Conservation (phyloP, 1,139 yeast genomes). For the Tardiomyces depauwii region DNA sequence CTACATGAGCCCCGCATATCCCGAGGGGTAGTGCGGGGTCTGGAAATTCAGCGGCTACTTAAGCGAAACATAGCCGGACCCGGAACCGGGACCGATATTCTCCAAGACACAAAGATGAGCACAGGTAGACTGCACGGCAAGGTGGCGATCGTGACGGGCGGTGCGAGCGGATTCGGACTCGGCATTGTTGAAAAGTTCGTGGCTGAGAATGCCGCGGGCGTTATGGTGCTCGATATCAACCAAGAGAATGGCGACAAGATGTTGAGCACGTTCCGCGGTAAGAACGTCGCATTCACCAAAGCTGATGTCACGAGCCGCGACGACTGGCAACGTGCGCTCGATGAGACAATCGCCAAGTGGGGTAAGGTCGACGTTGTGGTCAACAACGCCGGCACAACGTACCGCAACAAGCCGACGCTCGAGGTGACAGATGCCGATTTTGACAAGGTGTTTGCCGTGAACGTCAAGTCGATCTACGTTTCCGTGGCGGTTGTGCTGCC, state of each 20-base stretch:
- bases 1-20: no score
- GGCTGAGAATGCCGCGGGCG: constrained; percentile 13
- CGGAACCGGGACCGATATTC: no score
- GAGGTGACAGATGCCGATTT: constrained; percentile 15
- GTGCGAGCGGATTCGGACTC: constrained; percentile 22
- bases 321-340: constrained; percentile 14
- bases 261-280: not conserved
- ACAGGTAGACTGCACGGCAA: constrained; percentile 10
- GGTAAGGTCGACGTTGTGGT: constrained; percentile 21
- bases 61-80: no score
- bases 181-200: constrained; percentile 18
- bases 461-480: constrained; percentile 17
- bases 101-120: constrained; percentile 5
- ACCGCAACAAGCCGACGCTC: constrained; percentile 12
- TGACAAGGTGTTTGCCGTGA: constrained; percentile 17
- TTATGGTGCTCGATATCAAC: not conserved
- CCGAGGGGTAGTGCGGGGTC: no score
- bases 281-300: not conserved
- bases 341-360: constrained; percentile 13
- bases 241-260: not conserved
- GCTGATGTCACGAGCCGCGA: constrained; percentile 15
- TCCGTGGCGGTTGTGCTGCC: constrained; percentile 14
- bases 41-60: no score
- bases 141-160: constrained; percentile 22
- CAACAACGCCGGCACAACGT: constrained; percentile 24